Percentiles rank a stretch among this genome's conserved stretches.
Conservation (phyloP, 192 early-diverging fungal genomes). For the Coemansia interrupta region DNA sequence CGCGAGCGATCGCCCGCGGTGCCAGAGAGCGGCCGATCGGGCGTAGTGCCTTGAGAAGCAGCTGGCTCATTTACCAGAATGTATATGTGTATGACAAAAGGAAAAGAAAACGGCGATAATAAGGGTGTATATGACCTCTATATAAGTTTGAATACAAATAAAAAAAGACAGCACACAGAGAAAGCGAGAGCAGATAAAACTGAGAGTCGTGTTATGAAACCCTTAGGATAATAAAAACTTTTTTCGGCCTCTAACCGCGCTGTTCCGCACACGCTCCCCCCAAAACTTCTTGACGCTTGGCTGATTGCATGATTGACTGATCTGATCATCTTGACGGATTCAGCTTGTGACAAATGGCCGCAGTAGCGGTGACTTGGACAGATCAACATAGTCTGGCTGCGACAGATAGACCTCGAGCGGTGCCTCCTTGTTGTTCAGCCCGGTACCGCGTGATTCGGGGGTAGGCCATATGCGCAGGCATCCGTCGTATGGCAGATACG, state of each 20-base stretch:
- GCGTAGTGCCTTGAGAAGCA: constrained; percentile 19
- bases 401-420: constrained; percentile 40
- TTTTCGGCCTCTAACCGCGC: not conserved
- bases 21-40: constrained; percentile 6
- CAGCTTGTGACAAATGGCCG: constrained; percentile 5
- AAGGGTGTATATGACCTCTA: not conserved
- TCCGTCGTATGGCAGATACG: constrained; percentile 45
- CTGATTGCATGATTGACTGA: not conserved
- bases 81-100: not conserved
- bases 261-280: not conserved
- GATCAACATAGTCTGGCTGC: constrained; percentile 38
- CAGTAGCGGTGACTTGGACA: constrained; percentile 28
- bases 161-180: not conserved
- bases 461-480: constrained; percentile 52
- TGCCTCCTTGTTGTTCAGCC: constrained; percentile 12
- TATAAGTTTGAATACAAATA: not conserved
- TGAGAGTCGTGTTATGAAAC: not conserved
- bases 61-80: constrained; percentile 32
- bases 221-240: not conserved
- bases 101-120: constrained; percentile 4
- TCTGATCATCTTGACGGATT: not conserved
- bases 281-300: not conserved
- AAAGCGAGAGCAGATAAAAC: not conserved
- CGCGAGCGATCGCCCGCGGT: not conserved
- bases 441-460: constrained; percentile 8